Evolutionary conservation across 441 rosid species (phyloP).

Genomic region (Erodium trifolium): DNA sequence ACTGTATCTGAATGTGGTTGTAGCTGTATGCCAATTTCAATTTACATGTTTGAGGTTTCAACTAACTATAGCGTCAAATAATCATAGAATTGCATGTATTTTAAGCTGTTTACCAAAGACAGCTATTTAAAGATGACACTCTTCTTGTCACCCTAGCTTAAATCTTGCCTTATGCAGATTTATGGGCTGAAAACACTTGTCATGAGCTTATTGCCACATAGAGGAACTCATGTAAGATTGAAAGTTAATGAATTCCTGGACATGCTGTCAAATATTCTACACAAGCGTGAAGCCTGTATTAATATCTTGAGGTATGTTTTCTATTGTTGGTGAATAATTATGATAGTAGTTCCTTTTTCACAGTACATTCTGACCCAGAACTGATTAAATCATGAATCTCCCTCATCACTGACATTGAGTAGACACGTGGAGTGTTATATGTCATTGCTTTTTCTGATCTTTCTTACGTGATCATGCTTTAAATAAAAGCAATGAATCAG

Average conservation of each 20-base stretch:
- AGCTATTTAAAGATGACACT: background rate
- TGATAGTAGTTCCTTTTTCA: background rate
- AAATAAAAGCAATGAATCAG: too few relatives aligned
- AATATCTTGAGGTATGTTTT: conserved; percentile 45
- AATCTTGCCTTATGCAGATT: conserved; percentile 45
- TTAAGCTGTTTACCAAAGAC: too few relatives aligned
- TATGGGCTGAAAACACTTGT: conserved; percentile 84
- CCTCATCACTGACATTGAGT: background rate
- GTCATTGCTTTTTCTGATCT: too few relatives aligned
- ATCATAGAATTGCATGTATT: too few relatives aligned
- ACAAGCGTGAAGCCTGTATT: conserved; percentile 30
- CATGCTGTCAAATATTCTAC: conserved; percentile 53
- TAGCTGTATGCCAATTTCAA: background rate
- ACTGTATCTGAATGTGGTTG: background rate
- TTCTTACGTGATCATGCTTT: too few relatives aligned
- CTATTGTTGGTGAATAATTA: conserved; percentile 5
- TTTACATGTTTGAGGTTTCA: background rate
- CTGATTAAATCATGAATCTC: conserved; percentile 1
- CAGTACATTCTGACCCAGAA: background rate
- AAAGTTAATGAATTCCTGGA: conserved; percentile 50
- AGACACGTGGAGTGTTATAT: background rate
- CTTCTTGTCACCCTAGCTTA: conserved; percentile 10
- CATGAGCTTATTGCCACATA: conserved; percentile 73
- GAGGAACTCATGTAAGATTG: conserved; percentile 39
- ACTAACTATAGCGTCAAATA: too few relatives aligned